Evolutionary conservation across 2,329 filamentous ascomycete genomes (phyloP), one percentile per base, ranked within the genome.

Genomic region (Trichoderma asperellum): DNA sequence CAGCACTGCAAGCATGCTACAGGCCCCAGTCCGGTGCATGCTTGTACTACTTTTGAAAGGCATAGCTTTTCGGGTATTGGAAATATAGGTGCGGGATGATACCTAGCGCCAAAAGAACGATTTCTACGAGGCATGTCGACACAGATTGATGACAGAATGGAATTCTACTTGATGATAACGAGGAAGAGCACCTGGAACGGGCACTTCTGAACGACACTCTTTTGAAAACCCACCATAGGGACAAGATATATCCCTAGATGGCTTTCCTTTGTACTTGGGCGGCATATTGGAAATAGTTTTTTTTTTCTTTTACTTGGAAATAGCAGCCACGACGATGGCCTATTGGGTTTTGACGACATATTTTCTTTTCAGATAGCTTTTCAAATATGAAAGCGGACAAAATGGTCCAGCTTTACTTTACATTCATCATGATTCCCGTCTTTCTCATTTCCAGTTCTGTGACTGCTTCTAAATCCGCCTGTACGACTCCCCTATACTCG

Each of bases 191-290:
- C 57, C 57, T 68, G 56, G 57, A 60, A 61, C 29, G 56, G 65
- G 65, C 65, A 52, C 47, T 56, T 68, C 58, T 63, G 57, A 52
- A 52, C 35, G 59, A 58, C 66, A 68, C 29, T 68, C 66, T 57
- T 47, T 68, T 68, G 66, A 68, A 58, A 62, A 68, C 59, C 66
- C 66, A 57, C 52, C 59, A 57, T 53, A 62, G 66, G 58, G 57
- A 56, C 66, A 35, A 34, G 12, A 56, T 55, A 32, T 52, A 56
- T 68, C 35, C 8, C 66, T 57, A 24, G 49, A 29, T 63, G 66
- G 66, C 59, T 68, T 68, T 68, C 66, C 57, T 68, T 68, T 68
- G 66, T 68, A 68, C 40, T 56, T 61, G 65, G 59, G 37, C 49
- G 66, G 66, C 59, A 57, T 68, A 57, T 62, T 68, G 58, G 58